phyloP scores from a whole-genome alignment of 2,329 filamentous ascomycete species.

The Monilinia fructigena region DNA sequence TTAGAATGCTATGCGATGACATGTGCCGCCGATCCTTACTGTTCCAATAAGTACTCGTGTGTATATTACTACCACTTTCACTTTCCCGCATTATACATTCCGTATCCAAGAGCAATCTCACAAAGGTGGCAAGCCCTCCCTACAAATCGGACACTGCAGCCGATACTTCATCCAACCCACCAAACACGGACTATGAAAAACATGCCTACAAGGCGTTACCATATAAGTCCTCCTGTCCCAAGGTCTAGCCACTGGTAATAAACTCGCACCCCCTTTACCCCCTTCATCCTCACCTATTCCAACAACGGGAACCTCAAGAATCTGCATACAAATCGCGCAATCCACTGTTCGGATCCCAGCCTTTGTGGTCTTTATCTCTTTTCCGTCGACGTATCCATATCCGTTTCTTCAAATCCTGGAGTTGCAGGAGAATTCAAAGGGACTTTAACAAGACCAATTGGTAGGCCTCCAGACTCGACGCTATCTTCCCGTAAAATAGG shows the following conservation, averaged over 20 bases:
- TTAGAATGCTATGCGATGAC: too few species aligned
- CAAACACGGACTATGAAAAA: slow-evolving; percentile 88
- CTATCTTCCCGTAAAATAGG: slow-evolving; percentile 82
- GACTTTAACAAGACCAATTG: slow-evolving; percentile 64
- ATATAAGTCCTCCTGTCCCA: slow-evolving; percentile 84
- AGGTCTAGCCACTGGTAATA: slow-evolving; percentile 52
- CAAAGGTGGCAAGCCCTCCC: slow-evolving; percentile 82
- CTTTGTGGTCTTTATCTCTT: slow-evolving; percentile 42
- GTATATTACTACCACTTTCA: not conserved
- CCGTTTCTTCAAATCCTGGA: slow-evolving; percentile 28
- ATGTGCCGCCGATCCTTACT: too few species aligned
- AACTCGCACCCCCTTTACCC: slow-evolving; percentile 47
- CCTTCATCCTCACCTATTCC: slow-evolving; percentile 51
- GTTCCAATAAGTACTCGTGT: not conserved
- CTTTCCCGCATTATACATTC: too few species aligned
- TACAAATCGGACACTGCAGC: slow-evolving; percentile 91
- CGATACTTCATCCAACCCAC: slow-evolving; percentile 96
- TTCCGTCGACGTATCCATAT: slow-evolving; percentile 30
- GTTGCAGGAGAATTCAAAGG: slow-evolving; percentile 28
- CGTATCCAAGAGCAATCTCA: slow-evolving; percentile 47
- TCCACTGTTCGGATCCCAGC: slow-evolving; percentile 63
- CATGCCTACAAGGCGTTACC: slow-evolving; percentile 95
- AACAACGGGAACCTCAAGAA: slow-evolving; percentile 84
- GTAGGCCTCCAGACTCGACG: slow-evolving; percentile 74
- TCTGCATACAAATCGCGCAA: slow-evolving; percentile 92